These are phyloP conservation scores for Quercus mongolica DNA, from an alignment of 306 rosid genomes.

Conservation along the genomic window DNA sequence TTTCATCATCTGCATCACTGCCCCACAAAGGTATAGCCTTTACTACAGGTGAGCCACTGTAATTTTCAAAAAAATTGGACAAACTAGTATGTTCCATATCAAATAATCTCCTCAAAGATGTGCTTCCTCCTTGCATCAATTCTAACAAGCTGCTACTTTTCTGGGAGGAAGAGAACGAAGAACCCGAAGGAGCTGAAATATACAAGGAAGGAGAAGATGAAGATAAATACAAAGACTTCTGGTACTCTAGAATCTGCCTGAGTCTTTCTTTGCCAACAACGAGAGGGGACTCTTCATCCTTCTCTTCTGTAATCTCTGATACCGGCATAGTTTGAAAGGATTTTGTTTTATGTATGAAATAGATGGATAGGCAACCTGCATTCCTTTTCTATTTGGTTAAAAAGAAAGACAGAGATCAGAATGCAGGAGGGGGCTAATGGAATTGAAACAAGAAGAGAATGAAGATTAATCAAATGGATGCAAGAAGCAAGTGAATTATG, in stretches of 20 bases:
- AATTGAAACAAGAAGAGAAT: too few relatives aligned
- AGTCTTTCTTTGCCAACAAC: slow-evolving; percentile 48
- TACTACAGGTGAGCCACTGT: too few relatives aligned
- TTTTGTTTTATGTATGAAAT: neutral
- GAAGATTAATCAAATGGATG: too few relatives aligned
- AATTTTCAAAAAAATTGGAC: too few relatives aligned
- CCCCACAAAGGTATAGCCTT: slow-evolving; percentile 5
- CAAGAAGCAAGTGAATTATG: too few relatives aligned
- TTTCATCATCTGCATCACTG: slow-evolving; percentile 55
- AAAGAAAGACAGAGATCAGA: too few relatives aligned
- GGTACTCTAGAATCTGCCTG: slow-evolving; percentile 51
- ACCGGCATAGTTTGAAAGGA: slow-evolving; percentile 22
- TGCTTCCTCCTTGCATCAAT: slow-evolving; percentile 74
- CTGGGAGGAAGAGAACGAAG: slow-evolving; percentile 32
- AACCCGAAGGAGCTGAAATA: slow-evolving; percentile 29
- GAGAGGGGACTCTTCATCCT: slow-evolving; percentile 40
- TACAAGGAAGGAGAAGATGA: slow-evolving; percentile 33
- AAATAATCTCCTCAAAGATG: slow-evolving; percentile 72
- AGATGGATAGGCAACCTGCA: slow-evolving; percentile 1
- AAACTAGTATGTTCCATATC: slow-evolving; percentile 42
- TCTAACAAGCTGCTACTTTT: slow-evolving; percentile 51
- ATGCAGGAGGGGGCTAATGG: too few relatives aligned
- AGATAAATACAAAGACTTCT: slow-evolving; percentile 40
- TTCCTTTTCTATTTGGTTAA: neutral
- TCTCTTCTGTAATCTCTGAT: slow-evolving; percentile 56